Percentiles rank a stretch among this genome's conserved stretches.
Conservation (phyloP, 1,284 basidiomycete genomes). For the Apiotrichum veenhuisii region DNA sequence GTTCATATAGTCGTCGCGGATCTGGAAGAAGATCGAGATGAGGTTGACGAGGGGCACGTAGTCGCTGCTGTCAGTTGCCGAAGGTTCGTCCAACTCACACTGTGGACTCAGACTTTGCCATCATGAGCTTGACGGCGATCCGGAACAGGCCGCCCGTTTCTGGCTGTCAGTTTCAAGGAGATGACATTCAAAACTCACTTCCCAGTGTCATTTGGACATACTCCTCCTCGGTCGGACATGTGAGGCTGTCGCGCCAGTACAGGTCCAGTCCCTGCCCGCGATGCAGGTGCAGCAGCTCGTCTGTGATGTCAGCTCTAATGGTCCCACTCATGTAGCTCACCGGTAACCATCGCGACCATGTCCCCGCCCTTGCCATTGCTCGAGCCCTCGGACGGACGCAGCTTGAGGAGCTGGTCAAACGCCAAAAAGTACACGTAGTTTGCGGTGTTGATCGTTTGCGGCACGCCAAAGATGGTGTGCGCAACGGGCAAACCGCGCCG, state of each 20-base stretch:
- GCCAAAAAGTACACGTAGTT: slow-evolving; percentile 96
- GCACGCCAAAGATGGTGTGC: slow-evolving; percentile 92
- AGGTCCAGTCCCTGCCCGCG: slow-evolving; percentile 94
- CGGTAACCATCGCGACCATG: slow-evolving; percentile 58
- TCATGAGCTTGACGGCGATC: slow-evolving; percentile 93
- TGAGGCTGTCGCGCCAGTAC: slow-evolving; percentile 86
- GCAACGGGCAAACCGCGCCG: slow-evolving; percentile 82
- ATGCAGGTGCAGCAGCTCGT: slow-evolving; percentile 84
- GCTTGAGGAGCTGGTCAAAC: slow-evolving; percentile 67
- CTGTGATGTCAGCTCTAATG: slow-evolving; percentile 45
- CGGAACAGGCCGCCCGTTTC: slow-evolving; percentile 94
- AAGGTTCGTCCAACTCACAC: slow-evolving; percentile 54
- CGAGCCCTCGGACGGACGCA: slow-evolving; percentile 50
- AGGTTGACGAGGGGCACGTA: slow-evolving; percentile 90
- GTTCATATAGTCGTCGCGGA: slow-evolving; percentile 97
- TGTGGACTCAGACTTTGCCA: slow-evolving; percentile 61
- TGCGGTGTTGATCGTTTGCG: slow-evolving; percentile 95
- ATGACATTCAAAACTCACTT: slow-evolving; percentile 57
- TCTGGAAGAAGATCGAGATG: slow-evolving; percentile 92
- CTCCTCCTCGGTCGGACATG: slow-evolving; percentile 90
- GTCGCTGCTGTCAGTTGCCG: slow-evolving; percentile 56
- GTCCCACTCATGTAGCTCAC: slow-evolving; percentile 42
- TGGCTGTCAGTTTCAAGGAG: slow-evolving; percentile 40
- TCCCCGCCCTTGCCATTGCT: slow-evolving; percentile 55
- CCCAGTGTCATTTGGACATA: slow-evolving; percentile 96